Evolutionary conservation across 1,284 basidiomycete species (phyloP).

Genomic region (Thelephora terrestris): DNA sequence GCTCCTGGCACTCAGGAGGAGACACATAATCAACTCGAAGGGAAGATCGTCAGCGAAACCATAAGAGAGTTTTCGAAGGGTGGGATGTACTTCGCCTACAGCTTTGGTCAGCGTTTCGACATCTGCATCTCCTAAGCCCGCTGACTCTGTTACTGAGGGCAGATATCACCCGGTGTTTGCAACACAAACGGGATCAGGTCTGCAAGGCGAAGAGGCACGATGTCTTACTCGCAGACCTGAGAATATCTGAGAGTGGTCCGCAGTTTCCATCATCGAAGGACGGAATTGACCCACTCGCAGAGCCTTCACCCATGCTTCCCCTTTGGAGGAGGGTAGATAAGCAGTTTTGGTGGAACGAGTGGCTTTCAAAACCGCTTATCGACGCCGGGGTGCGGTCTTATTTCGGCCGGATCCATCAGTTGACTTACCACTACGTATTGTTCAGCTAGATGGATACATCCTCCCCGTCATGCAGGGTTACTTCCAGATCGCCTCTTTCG

Average conservation of each 20-base stretch:
- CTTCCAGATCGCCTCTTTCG: constrained; percentile 62
- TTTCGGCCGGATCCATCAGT: neutral
- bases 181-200: constrained; percentile 64
- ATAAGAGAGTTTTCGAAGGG: constrained; percentile 63
- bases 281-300: constrained; percentile 42
- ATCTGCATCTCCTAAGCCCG: neutral
- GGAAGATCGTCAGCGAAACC: constrained; percentile 66
- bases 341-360: constrained; percentile 88
- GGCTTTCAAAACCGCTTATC: constrained; percentile 63
- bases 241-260: constrained; percentile 23
- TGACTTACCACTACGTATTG: neutral
- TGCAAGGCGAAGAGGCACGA: constrained; percentile 44
- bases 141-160: neutral
- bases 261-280: constrained; percentile 10
- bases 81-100: constrained; percentile 75
- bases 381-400: constrained; percentile 54
- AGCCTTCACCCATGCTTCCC: constrained; percentile 63
- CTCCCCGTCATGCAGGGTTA: constrained; percentile 88
- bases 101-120: constrained; percentile 44
- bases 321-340: constrained; percentile 78
- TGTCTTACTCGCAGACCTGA: constrained; percentile 45
- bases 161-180: constrained; percentile 74
- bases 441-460: constrained; percentile 69
- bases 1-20: constrained; percentile 51
- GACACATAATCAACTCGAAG: constrained; percentile 60